These are phyloP conservation scores for Cupressus sempervirens DNA, from an alignment of 75 land plant species.

Conservation along the genomic window DNA sequence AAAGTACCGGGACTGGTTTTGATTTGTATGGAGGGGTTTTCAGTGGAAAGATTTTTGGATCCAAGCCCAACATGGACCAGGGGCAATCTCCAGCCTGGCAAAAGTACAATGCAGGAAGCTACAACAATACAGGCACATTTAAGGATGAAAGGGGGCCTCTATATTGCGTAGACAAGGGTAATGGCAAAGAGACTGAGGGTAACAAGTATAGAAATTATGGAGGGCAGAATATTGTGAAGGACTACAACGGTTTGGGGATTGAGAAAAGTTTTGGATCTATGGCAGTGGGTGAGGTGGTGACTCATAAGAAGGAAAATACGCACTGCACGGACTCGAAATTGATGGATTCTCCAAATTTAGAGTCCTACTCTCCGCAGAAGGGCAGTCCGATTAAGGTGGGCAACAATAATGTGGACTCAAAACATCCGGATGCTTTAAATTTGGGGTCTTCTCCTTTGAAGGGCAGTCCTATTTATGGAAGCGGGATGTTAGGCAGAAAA, in stretches of 20 bases:
- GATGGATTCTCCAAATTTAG: background rate
- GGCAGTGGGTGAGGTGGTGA: background rate
- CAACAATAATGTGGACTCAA: background rate
- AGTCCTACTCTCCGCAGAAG: background rate
- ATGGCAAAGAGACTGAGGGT: background rate
- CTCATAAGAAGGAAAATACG: background rate
- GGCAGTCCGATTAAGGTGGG: too few relatives aligned
- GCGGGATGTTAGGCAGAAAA: conserved; percentile 5
- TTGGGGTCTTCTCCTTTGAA: background rate
- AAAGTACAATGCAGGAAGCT: conserved; percentile 9
- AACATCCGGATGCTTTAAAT: background rate
- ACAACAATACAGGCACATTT: background rate
- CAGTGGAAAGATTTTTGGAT: conserved; percentile 7
- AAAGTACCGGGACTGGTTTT: conserved; percentile 9
- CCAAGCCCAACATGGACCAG: conserved; percentile 5
- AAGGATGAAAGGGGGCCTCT: conserved; percentile 6
- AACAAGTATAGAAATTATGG: background rate
- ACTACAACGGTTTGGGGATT: background rate
- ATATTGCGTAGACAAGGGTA: conserved; percentile 6
- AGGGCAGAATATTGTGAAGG: background rate
- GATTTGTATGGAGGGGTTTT: conserved; percentile 12
- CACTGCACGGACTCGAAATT: background rate
- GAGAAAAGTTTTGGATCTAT: conserved; percentile 8
- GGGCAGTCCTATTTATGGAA: background rate
- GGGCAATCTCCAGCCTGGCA: background rate